Percentiles rank a stretch among this genome's conserved stretches.
These are phyloP conservation scores for Alternaria burnsii DNA, from an alignment of 2,329 filamentous ascomycete species.

Conservation along the genomic window DNA sequence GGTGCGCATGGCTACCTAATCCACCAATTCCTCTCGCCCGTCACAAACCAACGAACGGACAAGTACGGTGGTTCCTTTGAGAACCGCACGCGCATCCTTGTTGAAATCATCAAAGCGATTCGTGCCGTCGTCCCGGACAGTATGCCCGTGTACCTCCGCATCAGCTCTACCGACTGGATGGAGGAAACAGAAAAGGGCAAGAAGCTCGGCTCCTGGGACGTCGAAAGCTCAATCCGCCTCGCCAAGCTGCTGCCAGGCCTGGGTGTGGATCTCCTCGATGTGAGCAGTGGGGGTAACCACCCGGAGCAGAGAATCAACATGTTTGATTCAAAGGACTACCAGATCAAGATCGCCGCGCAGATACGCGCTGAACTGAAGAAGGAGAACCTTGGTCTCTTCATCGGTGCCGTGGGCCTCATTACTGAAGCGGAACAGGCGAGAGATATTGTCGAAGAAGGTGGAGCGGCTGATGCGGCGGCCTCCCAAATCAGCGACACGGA, in stretches of 20 bases:
- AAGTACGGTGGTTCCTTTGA: conserved; percentile 55
- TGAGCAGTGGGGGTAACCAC: conserved; percentile 58
- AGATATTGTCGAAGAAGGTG: conserved; percentile 53
- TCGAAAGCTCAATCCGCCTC: conserved; percentile 51
- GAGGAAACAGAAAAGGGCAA: conserved; percentile 45
- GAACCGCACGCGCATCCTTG: conserved; percentile 49
- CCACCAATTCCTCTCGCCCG: conserved; percentile 51
- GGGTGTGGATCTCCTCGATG: conserved; percentile 57
- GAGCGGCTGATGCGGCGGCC: conserved; percentile 23
- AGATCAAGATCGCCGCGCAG: conserved; percentile 58
- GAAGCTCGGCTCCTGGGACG: conserved; percentile 50
- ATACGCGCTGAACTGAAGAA: conserved; percentile 54
- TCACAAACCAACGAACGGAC: conserved; percentile 55
- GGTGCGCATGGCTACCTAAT: conserved; percentile 55
- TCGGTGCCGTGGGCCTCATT: conserved; percentile 64
- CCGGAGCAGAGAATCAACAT: conserved; percentile 52
- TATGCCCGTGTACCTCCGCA: conserved; percentile 49
- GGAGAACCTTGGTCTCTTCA: conserved; percentile 53
- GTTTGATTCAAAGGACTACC: conserved; percentile 58
- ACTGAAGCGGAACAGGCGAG: conserved; percentile 62
- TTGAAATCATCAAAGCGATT: conserved; percentile 54
- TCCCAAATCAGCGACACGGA: conserved; percentile 33
- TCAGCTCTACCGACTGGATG: conserved; percentile 51
- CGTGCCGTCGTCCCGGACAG: conserved; percentile 42
- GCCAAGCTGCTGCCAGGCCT: conserved; percentile 53